Evolutionary conservation across 2,329 filamentous ascomycete species (phyloP).

Genomic region (Ophiostoma ulmi): DNA sequence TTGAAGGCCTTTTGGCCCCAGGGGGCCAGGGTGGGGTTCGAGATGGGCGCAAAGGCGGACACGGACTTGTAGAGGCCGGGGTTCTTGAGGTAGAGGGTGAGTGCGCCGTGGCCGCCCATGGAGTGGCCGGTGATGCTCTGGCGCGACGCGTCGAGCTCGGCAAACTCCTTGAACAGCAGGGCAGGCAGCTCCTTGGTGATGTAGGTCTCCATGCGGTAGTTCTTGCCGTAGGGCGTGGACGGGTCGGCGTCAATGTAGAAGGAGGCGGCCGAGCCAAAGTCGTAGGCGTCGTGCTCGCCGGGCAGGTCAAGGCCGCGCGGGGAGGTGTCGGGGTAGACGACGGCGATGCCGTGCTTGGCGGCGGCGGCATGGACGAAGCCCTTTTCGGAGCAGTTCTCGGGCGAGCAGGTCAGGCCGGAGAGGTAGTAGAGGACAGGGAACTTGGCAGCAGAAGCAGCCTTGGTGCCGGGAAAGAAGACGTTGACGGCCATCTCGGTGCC

Average conservation of each 20-base stretch:
- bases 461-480: conserved; percentile 78
- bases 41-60: conserved; percentile 84
- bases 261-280: conserved; percentile 86
- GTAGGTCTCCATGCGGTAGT: conserved; percentile 96
- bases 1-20: conserved; percentile 96
- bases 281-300: conserved; percentile 81
- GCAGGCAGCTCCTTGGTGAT: conserved; percentile 81
- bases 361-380: conserved; percentile 90
- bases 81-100: conserved; percentile 88
- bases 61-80: conserved; percentile 85
- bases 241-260: conserved; percentile 94
- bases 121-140: conserved; percentile 89
- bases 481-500: conserved; percentile 88
- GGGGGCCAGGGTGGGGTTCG: conserved; percentile 76
- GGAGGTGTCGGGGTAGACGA: conserved; percentile 92
- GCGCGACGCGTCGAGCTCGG: conserved; percentile 60
- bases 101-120: conserved; percentile 94
- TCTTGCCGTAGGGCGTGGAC: conserved; percentile 62
- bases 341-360: conserved; percentile 73
- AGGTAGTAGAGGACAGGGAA: conserved; percentile 89
- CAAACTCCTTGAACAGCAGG: conserved; percentile 66
- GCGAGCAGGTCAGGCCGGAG: conserved; percentile 89
- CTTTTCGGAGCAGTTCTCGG: conserved; percentile 75
- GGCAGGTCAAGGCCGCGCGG: conserved; percentile 75
- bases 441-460: conserved; percentile 46